A percentile compares a stretch with the other conserved stretches of the same genome.
phyloP scores from a whole-genome alignment of 179 eudicot species.

The Vitellaria paradoxa region DNA sequence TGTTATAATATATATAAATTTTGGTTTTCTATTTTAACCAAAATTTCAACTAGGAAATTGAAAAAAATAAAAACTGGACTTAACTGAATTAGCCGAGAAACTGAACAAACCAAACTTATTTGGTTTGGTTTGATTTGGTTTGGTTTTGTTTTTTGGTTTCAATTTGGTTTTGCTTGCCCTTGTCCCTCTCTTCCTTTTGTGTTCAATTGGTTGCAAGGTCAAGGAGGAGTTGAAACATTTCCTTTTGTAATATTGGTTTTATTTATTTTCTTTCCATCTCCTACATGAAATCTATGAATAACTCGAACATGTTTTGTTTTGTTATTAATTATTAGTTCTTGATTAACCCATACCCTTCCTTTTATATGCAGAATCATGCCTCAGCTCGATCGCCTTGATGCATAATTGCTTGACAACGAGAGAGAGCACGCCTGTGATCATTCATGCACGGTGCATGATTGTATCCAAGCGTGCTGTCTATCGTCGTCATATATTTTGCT shows the following conservation, averaged over 20 bases:
- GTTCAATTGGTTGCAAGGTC: background rate
- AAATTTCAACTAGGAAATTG: too few relatives aligned
- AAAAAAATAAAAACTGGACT: too few relatives aligned
- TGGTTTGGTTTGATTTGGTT: too few relatives aligned
- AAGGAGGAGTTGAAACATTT: background rate
- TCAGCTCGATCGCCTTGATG: background rate
- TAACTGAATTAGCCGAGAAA: too few relatives aligned
- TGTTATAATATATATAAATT: too few relatives aligned
- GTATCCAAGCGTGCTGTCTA: slow-evolving; percentile 40
- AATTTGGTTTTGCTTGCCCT: too few relatives aligned
- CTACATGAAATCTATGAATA: background rate
- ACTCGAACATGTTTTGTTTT: background rate
- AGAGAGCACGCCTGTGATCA: slow-evolving; percentile 47
- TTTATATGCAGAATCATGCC: background rate
- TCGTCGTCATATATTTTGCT: slow-evolving; percentile 20
- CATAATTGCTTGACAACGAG: slow-evolving; percentile 45
- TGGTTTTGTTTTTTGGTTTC: too few relatives aligned
- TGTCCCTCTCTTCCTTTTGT: background rate
- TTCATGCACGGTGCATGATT: slow-evolving; percentile 14
- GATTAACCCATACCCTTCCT: background rate
- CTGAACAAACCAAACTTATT: too few relatives aligned
- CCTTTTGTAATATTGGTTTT: background rate
- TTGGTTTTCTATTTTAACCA: too few relatives aligned
- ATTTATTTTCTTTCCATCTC: background rate
- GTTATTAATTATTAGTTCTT: background rate